These are phyloP conservation scores for Aspergillus flavus DNA, from an alignment of 2,329 filamentous ascomycete genomes.

Conservation along the genomic window DNA sequence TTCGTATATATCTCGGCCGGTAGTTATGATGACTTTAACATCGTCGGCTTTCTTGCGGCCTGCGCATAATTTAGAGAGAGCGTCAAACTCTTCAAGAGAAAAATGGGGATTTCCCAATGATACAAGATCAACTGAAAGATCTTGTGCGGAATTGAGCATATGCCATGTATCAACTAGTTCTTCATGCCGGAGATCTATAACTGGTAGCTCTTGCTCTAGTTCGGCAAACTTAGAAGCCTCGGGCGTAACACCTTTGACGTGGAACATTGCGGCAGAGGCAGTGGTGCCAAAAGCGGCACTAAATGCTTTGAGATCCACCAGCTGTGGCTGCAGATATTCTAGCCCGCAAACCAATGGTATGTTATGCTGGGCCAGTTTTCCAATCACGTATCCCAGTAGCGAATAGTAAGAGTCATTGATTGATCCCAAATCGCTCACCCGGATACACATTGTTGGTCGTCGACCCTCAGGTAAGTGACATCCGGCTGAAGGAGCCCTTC, in stretches of 20 bases:
- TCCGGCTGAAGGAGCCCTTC: slow-evolving; percentile 34
- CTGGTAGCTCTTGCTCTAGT: slow-evolving; percentile 7
- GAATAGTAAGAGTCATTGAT: slow-evolving; percentile 44
- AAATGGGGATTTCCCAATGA: slow-evolving; percentile 53
- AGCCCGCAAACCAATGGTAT: slow-evolving; percentile 44
- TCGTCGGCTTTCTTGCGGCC: slow-evolving; percentile 25
- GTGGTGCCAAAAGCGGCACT: slow-evolving; percentile 50
- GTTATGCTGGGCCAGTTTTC: slow-evolving; percentile 28
- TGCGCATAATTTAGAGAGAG: slow-evolving; percentile 34
- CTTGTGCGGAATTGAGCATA: slow-evolving; percentile 22
- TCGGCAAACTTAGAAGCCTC: slow-evolving; percentile 32
- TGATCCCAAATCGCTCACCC: neutral
- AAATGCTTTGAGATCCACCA: slow-evolving; percentile 47
- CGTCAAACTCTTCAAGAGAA: slow-evolving; percentile 40
- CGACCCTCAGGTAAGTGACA: slow-evolving; percentile 31
- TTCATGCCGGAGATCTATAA: neutral
- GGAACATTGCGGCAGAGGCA: slow-evolving; percentile 49
- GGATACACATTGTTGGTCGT: slow-evolving; percentile 10
- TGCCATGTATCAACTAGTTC: slow-evolving; percentile 20
- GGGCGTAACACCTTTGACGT: slow-evolving; percentile 44
- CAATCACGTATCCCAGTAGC: slow-evolving; percentile 43
- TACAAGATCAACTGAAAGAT: slow-evolving; percentile 36
- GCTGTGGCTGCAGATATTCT: slow-evolving; percentile 23
- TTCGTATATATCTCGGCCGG: slow-evolving; percentile 21
- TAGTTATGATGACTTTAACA: slow-evolving; percentile 24